These are phyloP conservation scores for Phytophthora pisi DNA, from an alignment of 352 stramenopile genomes.

Conservation along the genomic window DNA sequence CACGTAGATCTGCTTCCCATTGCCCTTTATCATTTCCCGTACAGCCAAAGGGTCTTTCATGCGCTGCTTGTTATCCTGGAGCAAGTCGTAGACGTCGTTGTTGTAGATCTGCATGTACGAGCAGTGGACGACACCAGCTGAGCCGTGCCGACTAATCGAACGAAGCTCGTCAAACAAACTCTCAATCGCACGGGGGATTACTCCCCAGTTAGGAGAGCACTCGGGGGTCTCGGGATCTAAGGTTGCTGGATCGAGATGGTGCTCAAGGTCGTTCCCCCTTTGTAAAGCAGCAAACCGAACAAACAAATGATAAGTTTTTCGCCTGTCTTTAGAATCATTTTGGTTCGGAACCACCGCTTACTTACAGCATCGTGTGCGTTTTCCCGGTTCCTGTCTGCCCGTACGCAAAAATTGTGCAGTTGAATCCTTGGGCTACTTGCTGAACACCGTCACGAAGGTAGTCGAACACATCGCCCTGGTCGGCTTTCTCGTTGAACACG, in stretches of 20 bases:
- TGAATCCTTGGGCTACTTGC: slow-evolving; percentile 86
- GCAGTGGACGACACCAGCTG: slow-evolving; percentile 77
- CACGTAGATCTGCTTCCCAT: slow-evolving; percentile 88
- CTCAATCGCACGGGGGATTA: slow-evolving; percentile 88
- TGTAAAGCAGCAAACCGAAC: not conserved
- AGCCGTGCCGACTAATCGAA: slow-evolving; percentile 53
- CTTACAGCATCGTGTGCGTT: slow-evolving; percentile 90
- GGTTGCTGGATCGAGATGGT: slow-evolving; percentile 29
- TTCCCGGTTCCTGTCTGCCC: slow-evolving; percentile 91
- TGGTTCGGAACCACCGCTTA: not conserved
- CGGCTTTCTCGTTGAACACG: slow-evolving; percentile 63
- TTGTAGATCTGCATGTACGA: slow-evolving; percentile 95
- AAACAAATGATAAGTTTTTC: slow-evolving; percentile 2
- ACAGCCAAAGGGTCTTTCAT: slow-evolving; percentile 61
- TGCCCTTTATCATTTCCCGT: slow-evolving; percentile 78
- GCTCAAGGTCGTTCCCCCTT: slow-evolving; percentile 62
- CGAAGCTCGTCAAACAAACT: slow-evolving; percentile 82
- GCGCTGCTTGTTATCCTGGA: slow-evolving; percentile 64
- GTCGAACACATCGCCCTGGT: slow-evolving; percentile 78
- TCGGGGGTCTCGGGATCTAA: slow-evolving; percentile 4
- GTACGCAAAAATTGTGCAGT: slow-evolving; percentile 93
- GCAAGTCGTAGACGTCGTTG: slow-evolving; percentile 80
- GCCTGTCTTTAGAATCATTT: not conserved
- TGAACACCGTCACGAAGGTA: slow-evolving; percentile 74
- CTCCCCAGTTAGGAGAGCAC: slow-evolving; percentile 46